Percentiles rank a stretch among this genome's conserved stretches.
phyloP scores from a whole-genome alignment of 1,284 basidiomycete species.

The Ganoderma boninense region DNA sequence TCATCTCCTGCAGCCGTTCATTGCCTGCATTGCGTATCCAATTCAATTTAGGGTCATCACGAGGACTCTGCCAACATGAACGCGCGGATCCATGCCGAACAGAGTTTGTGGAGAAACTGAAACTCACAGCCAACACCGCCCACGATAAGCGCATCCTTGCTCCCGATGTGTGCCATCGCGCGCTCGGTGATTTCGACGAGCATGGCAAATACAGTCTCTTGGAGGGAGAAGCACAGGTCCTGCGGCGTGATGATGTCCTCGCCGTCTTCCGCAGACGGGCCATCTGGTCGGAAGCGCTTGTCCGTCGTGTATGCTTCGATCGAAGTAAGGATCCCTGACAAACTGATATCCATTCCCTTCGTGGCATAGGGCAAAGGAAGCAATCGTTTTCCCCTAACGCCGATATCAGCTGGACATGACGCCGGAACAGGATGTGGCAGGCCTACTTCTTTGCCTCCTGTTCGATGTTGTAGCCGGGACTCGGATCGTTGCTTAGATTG shows the following conservation, averaged over 20 bases:
- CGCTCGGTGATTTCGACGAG: conserved; percentile 99
- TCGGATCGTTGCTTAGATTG: conserved; percentile 94
- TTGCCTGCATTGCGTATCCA: conserved; percentile 67
- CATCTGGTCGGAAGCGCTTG: conserved; percentile 70
- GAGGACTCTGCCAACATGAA: background rate
- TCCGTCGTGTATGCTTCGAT: conserved; percentile 90
- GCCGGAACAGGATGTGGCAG: background rate
- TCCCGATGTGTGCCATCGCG: conserved; percentile 98
- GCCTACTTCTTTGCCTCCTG: conserved; percentile 88
- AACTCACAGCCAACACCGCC: conserved; percentile 97
- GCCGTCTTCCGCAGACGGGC: conserved; percentile 47
- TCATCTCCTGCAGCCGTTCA: conserved; percentile 95
- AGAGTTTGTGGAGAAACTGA: conserved; percentile 6
- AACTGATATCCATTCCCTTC: conserved; percentile 98
- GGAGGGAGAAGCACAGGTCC: conserved; percentile 96
- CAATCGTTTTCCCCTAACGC: conserved; percentile 74
- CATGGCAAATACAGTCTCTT: conserved; percentile 99
- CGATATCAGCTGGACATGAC: conserved; percentile 8
- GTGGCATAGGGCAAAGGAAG: conserved; percentile 93
- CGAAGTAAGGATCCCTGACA: conserved; percentile 92
- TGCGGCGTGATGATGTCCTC: conserved; percentile 88
- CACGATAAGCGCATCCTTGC: conserved; percentile 95
- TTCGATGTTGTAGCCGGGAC: conserved; percentile 99
- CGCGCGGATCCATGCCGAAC: conserved; percentile 13
- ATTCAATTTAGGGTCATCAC: background rate